Base-by-base conservation (phyloP, 805 yeast genomes). In the Candida koratica region DNA sequence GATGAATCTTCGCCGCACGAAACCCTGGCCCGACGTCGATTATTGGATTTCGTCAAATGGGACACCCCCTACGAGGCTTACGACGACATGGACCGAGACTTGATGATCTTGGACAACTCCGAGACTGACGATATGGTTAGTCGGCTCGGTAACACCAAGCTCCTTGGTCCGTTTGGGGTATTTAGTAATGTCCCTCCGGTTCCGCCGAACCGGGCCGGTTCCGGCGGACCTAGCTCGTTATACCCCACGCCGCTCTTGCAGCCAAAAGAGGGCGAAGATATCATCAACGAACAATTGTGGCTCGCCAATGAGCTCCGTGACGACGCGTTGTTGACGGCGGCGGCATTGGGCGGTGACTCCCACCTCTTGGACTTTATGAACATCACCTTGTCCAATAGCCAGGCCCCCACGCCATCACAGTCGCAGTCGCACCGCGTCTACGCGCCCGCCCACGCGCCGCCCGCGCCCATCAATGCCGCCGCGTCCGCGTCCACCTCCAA, bases 151-250 rank as follows among this genome's bases (percentile, higher is more conserved):
- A 64, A 67, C 26, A 80, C 86, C 0, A 68, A 73, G 59, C 49
- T 72, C 4, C 58, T 72, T 28, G 95, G 95, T 1, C 94, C 93
- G 10, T 88, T 86, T 64, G 95, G 94, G 1, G 93, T 85, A 1
- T 85, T 87, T 48, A 71, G 34, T 20, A 12, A 32, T 6, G 19
- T 15, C 22, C 18, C 19, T 12, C 20, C 16, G 25, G 16, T 13
- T 8, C 23, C 10, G 23, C 23, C 7, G 7, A 20, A 10, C 7
- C 7, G 23, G 7, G 10, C 7, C 10, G n/a, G 24, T 12, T 17
- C 28, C n/a, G 11, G n/a, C 4, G 13, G 28, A 7, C 39, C 39
- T 6, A 25, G 35, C 13, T 30, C 39, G 2, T 25, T 36, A 13
- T 20, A 28, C 15, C 42, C 29, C 19, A 37, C 33, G 3, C 40